A percentile compares a stretch with the other conserved stretches of the same genome.
Conservation (phyloP, 345 rosid genomes). For the Gossypium ekmanianum region DNA sequence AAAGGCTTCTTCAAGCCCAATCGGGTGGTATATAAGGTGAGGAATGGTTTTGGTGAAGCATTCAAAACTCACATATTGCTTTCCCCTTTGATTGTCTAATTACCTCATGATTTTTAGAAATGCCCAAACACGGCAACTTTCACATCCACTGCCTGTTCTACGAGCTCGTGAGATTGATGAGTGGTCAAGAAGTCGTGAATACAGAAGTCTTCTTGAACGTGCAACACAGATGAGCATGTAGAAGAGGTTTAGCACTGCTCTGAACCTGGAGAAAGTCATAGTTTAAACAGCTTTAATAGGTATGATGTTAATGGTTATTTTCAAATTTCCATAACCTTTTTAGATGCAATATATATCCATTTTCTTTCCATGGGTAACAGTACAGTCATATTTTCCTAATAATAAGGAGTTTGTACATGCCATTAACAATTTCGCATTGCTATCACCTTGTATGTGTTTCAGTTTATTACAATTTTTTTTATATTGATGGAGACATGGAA, state of each 20-base stretch:
- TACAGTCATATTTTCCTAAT: not conserved
- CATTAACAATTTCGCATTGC: not conserved
- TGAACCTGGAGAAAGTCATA: slow-evolving; percentile 15
- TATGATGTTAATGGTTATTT: not conserved
- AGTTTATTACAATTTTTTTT: not conserved
- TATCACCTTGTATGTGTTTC: not conserved
- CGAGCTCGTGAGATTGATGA: slow-evolving; percentile 95
- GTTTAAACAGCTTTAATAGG: slow-evolving; percentile 1
- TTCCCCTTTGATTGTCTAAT: slow-evolving; percentile 26
- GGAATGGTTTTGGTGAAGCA: slow-evolving; percentile 17
- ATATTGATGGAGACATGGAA: not conserved
- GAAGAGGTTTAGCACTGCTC: slow-evolving; percentile 33
- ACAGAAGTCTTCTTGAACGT: slow-evolving; percentile 55
- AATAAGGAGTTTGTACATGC: not conserved
- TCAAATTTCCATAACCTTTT: slow-evolving; percentile 2
- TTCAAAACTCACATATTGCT: not conserved
- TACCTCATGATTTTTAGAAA: slow-evolving; percentile 49
- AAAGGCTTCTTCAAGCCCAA: slow-evolving; percentile 81
- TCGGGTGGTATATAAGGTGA: slow-evolving; percentile 90
- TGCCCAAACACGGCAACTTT: slow-evolving; percentile 87
- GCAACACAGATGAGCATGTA: slow-evolving; percentile 38
- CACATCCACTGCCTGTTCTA: slow-evolving; percentile 91
- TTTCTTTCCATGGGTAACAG: not conserved
- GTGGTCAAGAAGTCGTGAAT: slow-evolving; percentile 83
- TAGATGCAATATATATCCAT: not conserved